Evolutionary conservation across 345 rosid species (phyloP).

Genomic region (Citropsis articulata): DNA sequence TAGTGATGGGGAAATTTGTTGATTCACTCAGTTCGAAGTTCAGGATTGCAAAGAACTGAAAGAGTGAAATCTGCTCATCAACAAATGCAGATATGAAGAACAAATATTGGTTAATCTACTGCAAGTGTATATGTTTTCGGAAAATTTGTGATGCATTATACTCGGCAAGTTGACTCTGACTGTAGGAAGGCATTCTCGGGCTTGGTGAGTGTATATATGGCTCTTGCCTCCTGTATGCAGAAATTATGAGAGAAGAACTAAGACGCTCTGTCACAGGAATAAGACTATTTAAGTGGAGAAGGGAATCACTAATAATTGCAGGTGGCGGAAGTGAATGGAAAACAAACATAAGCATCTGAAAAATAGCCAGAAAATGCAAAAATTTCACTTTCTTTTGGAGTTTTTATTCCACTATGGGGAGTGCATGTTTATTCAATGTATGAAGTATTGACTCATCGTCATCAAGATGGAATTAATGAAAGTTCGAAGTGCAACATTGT

Average conservation of each 20-base stretch:
- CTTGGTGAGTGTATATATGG: not conserved
- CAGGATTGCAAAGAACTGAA: not conserved
- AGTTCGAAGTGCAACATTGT: not conserved
- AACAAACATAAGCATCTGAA: not conserved
- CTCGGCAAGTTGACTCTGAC: not conserved
- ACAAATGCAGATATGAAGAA: not conserved
- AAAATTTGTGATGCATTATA: not conserved
- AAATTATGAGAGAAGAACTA: not conserved
- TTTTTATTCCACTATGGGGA: not conserved
- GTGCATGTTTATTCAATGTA: not conserved
- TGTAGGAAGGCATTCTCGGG: not conserved
- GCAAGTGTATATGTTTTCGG: not conserved
- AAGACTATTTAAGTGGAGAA: not conserved
- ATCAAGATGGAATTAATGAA: not conserved
- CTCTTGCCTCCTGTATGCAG: not conserved
- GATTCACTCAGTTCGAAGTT: not conserved
- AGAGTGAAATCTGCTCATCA: not conserved
- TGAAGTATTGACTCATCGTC: not conserved
- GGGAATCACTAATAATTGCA: not conserved
- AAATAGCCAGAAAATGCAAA: not conserved
- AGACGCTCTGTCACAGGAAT: not conserved
- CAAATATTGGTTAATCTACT: not conserved
- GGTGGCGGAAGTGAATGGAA: not conserved
- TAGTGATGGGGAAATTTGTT: not conserved
- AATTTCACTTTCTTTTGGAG: not conserved